Evolutionary conservation across 768 basidiomycete genomes (phyloP), one percentile per base, ranked within the genome.

Genomic region (Mycena epipterygia): DNA sequence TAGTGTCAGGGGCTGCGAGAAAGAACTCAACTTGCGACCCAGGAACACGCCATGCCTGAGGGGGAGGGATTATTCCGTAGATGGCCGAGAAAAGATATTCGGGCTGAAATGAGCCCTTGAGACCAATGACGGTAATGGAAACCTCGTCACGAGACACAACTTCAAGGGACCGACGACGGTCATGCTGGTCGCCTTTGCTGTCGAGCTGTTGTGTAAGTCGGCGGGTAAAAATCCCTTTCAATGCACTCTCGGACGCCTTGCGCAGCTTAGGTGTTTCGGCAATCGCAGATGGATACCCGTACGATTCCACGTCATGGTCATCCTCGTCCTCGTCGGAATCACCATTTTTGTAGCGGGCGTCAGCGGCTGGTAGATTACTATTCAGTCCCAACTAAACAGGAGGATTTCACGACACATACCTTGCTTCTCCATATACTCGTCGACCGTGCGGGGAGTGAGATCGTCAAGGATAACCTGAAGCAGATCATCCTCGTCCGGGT

Each of bases 41-140:
- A 2, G 61, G 60, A 17, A 62, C 42, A 23, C 67, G 67, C 67
- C 67, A 69, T 5, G 42, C 44, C 14, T 32, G 67, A 3, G 42
- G 7, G 6, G 67, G 67, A 17, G 67, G 53, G 3, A 69, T 62
- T 21, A 69, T 69, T 12, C 67, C 61, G 23, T 69, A 69, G n/a
- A 69, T 62, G 12, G 60, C 60, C 17, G 59, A 62, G 53, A 68
- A 68, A 5, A 68, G 59, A 16, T 42, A 35, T 14, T 63, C 61
- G 0, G 60, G 60, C 21, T 9, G 0, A 2, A 49, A 57, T 0
- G 11, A 14, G 32, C 19, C 21, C 27, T 63, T 29, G n/a, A 69
- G 42, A 4, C 60, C 67, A 17, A 63, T 32, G 5, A 63, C 37
- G 17, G 67, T 69, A 30, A 69, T 55, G 1, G 42, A 5, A 0